Percentiles rank a stretch among this genome's conserved stretches.
phyloP scores from a whole-genome alignment of 495 filamentous ascomycete species.

The Trichoderma erinaceum region DNA sequence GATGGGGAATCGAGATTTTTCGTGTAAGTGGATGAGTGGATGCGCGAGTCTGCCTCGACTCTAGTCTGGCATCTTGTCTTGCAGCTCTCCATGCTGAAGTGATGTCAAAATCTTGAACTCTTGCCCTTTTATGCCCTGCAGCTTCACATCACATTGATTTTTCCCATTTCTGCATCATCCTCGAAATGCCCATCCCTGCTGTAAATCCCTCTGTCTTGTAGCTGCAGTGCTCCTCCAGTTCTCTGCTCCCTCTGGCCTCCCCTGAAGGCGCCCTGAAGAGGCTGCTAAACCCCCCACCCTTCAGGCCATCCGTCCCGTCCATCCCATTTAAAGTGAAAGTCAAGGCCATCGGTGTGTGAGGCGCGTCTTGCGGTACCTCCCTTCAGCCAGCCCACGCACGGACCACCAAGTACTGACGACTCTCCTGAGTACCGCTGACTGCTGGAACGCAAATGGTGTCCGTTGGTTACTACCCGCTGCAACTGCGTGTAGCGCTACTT shows the following conservation, averaged over 20 bases:
- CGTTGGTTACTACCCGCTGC: background rate
- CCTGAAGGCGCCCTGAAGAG: background rate
- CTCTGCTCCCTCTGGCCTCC: background rate
- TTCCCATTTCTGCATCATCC: too few species aligned
- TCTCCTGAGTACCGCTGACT: background rate
- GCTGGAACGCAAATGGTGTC: background rate
- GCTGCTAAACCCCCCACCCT: background rate
- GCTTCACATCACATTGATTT: too few species aligned
- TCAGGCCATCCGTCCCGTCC: background rate
- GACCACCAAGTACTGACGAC: background rate
- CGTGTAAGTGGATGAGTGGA: too few species aligned
- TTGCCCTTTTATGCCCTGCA: too few species aligned
- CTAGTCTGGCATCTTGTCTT: too few species aligned
- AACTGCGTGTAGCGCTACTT: background rate
- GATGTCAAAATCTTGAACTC: too few species aligned
- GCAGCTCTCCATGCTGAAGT: too few species aligned
- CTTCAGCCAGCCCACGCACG: background rate
- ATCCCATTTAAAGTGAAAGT: background rate
- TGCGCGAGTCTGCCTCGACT: too few species aligned
- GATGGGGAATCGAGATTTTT: too few species aligned
- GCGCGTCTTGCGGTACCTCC: conserved; percentile 8
- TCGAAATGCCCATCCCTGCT: background rate
- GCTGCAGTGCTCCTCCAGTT: background rate
- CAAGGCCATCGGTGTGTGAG: background rate
- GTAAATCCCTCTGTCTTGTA: background rate